These are phyloP conservation scores for Colletotrichum sp. DNA, from an alignment of 2,329 filamentous ascomycete species.

Conservation along the genomic window DNA sequence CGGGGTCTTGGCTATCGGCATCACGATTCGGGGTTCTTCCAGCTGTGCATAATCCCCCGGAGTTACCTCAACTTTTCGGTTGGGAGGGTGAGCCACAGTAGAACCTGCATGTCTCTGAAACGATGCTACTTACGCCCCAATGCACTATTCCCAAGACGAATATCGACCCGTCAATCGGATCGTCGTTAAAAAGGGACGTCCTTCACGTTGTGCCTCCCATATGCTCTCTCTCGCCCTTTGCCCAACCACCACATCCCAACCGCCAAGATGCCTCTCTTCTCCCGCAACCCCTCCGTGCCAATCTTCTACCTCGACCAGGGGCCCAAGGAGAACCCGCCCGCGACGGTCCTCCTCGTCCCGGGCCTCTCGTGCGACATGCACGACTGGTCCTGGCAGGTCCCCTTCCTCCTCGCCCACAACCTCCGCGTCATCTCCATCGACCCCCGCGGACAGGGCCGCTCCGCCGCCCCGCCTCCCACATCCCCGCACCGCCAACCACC, in stretches of 20 bases:
- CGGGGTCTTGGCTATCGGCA: neutral
- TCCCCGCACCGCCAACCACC: neutral
- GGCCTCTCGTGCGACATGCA: slow-evolving; percentile 8
- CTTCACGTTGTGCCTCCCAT: neutral
- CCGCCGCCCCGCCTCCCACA: neutral
- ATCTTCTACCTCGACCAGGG: slow-evolving; percentile 13
- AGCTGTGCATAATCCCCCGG: neutral
- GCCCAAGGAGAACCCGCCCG: neutral
- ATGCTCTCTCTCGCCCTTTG: neutral
- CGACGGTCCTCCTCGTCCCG: neutral
- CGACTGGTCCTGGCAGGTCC: slow-evolving; percentile 11
- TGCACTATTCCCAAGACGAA: neutral
- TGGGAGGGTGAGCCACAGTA: neutral
- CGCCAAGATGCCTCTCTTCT: slow-evolving; percentile 4
- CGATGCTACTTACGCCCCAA: neutral
- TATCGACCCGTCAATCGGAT: neutral
- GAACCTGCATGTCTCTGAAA: neutral
- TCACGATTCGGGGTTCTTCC: neutral
- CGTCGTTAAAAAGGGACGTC: neutral
- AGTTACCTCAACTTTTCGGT: neutral
- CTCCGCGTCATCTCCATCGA: slow-evolving; percentile 12
- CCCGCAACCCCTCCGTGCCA: neutral
- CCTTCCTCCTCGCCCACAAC: neutral
- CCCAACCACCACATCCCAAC: neutral
- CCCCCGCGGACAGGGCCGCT: neutral